A percentile compares a stretch with the other conserved stretches of the same genome.
phyloP scores from a whole-genome alignment of 345 rosid genomes.

The Hibiscus trionum region DNA sequence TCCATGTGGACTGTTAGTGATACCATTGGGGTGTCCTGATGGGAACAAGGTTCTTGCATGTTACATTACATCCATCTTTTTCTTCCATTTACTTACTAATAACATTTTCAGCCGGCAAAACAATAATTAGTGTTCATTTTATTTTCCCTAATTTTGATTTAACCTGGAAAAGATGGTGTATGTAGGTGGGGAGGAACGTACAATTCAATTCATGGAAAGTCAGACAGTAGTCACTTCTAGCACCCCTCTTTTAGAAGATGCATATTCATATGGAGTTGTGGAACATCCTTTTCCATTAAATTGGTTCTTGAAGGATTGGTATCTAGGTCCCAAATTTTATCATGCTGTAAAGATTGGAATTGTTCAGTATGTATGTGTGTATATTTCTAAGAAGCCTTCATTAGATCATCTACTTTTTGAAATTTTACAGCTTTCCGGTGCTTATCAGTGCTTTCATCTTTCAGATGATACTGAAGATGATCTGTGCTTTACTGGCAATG shows the following conservation, averaged over 20 bases:
- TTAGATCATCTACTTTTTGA: conserved; percentile 1
- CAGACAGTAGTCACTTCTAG: conserved; percentile 55
- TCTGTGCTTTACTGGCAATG: conserved; percentile 92
- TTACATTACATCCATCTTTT: not conserved
- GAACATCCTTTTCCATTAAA: conserved; percentile 95
- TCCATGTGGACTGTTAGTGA: not conserved
- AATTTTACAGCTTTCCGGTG: conserved; percentile 7
- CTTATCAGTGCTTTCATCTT: conserved; percentile 13
- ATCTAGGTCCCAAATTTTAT: conserved; percentile 84
- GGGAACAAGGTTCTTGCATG: not conserved
- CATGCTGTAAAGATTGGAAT: conserved; percentile 95
- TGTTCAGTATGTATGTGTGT: conserved; percentile 82
- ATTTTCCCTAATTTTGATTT: not conserved
- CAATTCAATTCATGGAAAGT: conserved; percentile 89
- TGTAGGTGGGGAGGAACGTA: conserved; percentile 87
- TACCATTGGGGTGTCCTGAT: not conserved
- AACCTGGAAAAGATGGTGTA: conserved; percentile 13
- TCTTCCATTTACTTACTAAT: not conserved
- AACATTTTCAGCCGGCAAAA: conserved; percentile 5
- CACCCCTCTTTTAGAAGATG: conserved; percentile 81
- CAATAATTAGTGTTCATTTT: not conserved
- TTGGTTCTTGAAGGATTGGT: conserved; percentile 68
- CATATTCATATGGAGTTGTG: conserved; percentile 75
- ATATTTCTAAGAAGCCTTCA: conserved; percentile 1
- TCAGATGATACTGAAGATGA: conserved; percentile 93